Conservation (phyloP, 495 filamentous ascomycete species). For the Letharia lupina region DNA sequence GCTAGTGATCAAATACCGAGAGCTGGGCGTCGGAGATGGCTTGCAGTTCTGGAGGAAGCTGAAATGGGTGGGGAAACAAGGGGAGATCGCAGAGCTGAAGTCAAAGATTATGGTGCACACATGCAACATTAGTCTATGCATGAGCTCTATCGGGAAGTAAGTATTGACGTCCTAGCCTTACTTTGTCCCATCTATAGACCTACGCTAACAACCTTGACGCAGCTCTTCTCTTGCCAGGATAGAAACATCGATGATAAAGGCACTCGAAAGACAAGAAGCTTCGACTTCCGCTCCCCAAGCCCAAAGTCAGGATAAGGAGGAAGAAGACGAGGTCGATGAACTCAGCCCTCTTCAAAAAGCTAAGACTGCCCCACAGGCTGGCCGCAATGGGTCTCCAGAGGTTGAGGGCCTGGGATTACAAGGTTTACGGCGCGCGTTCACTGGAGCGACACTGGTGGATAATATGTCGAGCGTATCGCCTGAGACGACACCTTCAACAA, state of each 20-base stretch:
- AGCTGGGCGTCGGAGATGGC: constrained; percentile 29
- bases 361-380: not conserved
- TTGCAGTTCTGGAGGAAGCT: constrained; percentile 32
- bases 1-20: constrained; percentile 28
- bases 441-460: constrained; percentile 21
- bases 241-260: constrained; percentile 27
- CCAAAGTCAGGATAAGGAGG: constrained; percentile 7
- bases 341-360: constrained; percentile 11
- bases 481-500: constrained; percentile 11
- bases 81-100: constrained; percentile 32
- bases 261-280: constrained; percentile 28
- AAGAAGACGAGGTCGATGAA: constrained; percentile 12
- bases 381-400: constrained; percentile 3
- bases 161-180: constrained; percentile 16
- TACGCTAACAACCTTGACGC: not conserved
- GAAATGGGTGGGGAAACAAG: constrained; percentile 32
- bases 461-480: not conserved
- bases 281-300: not conserved
- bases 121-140: constrained; percentile 33
- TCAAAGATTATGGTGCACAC: constrained; percentile 34
- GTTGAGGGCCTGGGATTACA: constrained; percentile 11
- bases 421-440: constrained; percentile 14
- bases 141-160: constrained; percentile 34
- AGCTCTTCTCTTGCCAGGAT: constrained; percentile 29
- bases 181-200: not conserved